Evolutionary conservation across 2,329 filamentous ascomycete species (phyloP).

Genomic region (Triangularia setosa): DNA sequence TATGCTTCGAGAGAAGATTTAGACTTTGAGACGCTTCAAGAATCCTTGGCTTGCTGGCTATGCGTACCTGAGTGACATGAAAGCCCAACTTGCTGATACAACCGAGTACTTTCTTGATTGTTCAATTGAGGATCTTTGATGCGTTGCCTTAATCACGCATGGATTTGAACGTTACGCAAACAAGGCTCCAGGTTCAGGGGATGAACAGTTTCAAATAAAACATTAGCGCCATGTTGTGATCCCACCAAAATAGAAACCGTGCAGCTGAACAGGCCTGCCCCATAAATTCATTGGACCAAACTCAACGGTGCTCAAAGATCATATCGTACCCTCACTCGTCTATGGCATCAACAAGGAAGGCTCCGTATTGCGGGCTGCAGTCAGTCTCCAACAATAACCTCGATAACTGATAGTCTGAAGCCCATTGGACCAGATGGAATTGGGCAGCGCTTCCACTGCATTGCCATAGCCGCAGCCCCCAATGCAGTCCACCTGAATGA

Average conservation of each 20-base stretch:
- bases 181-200: background rate
- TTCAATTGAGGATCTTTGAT: too few species aligned
- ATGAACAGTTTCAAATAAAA: background rate
- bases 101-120: too few species aligned
- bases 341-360: background rate
- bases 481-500: too few species aligned
- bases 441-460: background rate
- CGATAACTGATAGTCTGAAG: background rate
- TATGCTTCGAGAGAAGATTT: too few species aligned
- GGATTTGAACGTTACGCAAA: background rate
- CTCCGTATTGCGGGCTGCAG: background rate
- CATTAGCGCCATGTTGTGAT: background rate
- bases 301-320: background rate
- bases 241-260: background rate
- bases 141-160: too few species aligned
- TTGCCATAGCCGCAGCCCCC: background rate
- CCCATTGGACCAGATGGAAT: background rate
- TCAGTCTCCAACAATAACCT: background rate
- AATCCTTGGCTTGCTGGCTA: too few species aligned
- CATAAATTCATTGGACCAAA: background rate
- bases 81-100: too few species aligned
- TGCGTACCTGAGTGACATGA: too few species aligned
- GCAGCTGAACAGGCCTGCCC: background rate
- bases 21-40: too few species aligned
- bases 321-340: background rate